Evolutionary conservation across 345 rosid genomes (phyloP), one percentile per base, ranked within the genome.

Genomic region (Psidium friedrichsthalianum): DNA sequence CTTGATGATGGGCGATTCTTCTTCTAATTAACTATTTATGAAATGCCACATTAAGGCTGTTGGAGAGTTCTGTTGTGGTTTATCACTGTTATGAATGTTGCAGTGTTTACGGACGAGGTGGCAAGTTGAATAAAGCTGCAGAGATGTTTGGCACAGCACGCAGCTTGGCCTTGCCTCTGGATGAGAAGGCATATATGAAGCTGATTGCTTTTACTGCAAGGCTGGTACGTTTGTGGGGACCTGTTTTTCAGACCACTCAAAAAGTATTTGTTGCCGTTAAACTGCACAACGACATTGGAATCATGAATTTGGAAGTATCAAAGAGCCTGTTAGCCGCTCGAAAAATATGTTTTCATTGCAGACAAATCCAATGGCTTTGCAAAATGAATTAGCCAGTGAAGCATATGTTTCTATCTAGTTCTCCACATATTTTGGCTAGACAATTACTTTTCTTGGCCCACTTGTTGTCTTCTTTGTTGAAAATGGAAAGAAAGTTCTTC

Each of bases 111-210:
- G 98, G 98, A 82, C 89, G 93, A 59, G 93, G 92, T 86, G 87
- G 74, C 85, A 89, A 91, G 86, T 91, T 94, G 87, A 93, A 91
- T 84, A 94, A 93, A 89, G 98, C 96, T 84, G 89, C 90, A 84
- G 94, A 92, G 88, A 88, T 92, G 89, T 93, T 95, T 56, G 87
- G 90, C 54, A 86, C 84, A 6, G 95, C 95, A 83, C 83, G 85
- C 40, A 84, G 86, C 88, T 89, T 87, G 52, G 94, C 92, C 83
- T 56, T 93, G 86, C 61, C 89, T 88, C 85, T 91, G 64, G 98
- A 94, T 88, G 98, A 95, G 90, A 95, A 94, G 90, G 92, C 95
- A 58, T 95, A 94, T 92, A 92, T 90, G 92, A 95, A 95, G 88
- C 90, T 95, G 80, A 90, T 94, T 29, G 91, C 88, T 92, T 89